Evolutionary conservation across 2,329 filamentous ascomycete genomes (phyloP).

Genomic region (Aspergillus alliaceus): DNA sequence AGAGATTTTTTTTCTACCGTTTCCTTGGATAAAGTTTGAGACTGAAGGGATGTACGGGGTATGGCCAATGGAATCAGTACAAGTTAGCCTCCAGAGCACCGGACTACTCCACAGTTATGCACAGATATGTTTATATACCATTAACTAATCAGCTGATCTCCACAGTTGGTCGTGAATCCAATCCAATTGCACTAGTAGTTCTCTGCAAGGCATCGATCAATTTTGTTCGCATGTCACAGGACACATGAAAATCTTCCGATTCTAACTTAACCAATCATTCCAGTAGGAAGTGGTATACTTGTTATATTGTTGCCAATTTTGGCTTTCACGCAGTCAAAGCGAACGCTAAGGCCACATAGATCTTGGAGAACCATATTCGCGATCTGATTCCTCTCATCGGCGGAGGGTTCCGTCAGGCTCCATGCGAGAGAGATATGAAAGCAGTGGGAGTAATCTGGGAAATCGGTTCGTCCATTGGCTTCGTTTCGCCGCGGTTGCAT

Average conservation of each 20-base stretch:
- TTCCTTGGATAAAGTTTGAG: too few relatives aligned
- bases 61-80: too few relatives aligned
- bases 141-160: too few relatives aligned
- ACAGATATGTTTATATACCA: too few relatives aligned
- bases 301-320: constrained; percentile 72
- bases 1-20: too few relatives aligned
- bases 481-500: background rate
- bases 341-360: constrained; percentile 49
- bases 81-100: too few relatives aligned
- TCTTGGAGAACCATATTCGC: constrained; percentile 23
- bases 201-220: background rate
- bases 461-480: background rate
- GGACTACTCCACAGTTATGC: too few relatives aligned
- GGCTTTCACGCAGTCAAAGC: constrained; percentile 64
- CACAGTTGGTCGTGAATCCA: too few relatives aligned
- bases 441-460: constrained; percentile 51
- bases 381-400: constrained; percentile 40
- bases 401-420: constrained; percentile 61
- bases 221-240: background rate
- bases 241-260: background rate
- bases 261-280: constrained; percentile 8
- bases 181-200: too few relatives aligned
- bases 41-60: too few relatives aligned
- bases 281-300: constrained; percentile 28
- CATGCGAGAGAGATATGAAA: constrained; percentile 93